Evolutionary conservation across 805 yeast species (phyloP).

Genomic region (Candida vartiovaarae): DNA sequence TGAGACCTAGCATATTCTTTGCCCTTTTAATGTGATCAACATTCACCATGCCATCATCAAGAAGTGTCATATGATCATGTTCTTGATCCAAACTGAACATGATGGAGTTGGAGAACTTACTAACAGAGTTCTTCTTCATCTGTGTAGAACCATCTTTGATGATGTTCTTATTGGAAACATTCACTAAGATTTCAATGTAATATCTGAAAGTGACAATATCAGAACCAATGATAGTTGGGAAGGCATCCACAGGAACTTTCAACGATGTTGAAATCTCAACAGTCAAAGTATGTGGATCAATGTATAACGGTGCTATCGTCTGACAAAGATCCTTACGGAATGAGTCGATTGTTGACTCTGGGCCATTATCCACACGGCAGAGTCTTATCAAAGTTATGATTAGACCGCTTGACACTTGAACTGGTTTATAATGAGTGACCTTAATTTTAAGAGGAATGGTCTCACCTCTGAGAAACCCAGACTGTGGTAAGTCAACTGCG

Average conservation of each 20-base stretch:
- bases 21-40: conserved; percentile 72
- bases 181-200: conserved; percentile 76
- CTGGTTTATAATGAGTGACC: conserved; percentile 62
- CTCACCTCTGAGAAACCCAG: conserved; percentile 80
- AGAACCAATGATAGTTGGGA: conserved; percentile 74
- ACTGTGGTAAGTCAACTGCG: conserved; percentile 41
- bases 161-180: conserved; percentile 56
- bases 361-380: conserved; percentile 59
- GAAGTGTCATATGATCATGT: conserved; percentile 13
- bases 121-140: conserved; percentile 20
- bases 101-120: conserved; percentile 18
- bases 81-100: conserved; percentile 22
- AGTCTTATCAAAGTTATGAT: conserved; percentile 76
- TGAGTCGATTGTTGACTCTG: conserved; percentile 43
- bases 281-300: conserved; percentile 58
- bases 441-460: conserved; percentile 61
- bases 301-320: conserved; percentile 64
- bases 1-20: conserved; percentile 74
- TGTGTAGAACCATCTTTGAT: conserved; percentile 17
- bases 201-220: conserved; percentile 75
- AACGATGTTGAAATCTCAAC: conserved; percentile 56
- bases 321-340: conserved; percentile 83
- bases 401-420: conserved; percentile 64
- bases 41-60: conserved; percentile 46
- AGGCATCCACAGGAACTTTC: conserved; percentile 75